These are phyloP conservation scores for Didymella segeticola DNA, from an alignment of 2,329 filamentous ascomycete genomes.

Conservation along the genomic window DNA sequence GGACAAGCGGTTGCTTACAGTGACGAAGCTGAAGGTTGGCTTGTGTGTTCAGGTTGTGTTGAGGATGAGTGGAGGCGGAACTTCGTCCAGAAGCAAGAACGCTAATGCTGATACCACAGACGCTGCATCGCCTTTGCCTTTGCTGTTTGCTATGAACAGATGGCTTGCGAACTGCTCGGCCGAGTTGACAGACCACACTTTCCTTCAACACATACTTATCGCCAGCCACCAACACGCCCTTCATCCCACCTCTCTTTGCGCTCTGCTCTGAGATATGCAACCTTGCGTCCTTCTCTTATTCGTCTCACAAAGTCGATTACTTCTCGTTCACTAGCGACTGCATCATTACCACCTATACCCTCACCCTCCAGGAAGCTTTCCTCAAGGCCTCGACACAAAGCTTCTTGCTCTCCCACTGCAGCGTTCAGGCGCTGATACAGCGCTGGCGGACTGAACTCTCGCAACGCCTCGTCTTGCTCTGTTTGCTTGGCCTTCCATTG, in stretches of 20 bases:
- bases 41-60: background rate
- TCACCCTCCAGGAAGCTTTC: slow-evolving; percentile 85
- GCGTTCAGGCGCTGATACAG: slow-evolving; percentile 82
- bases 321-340: slow-evolving; percentile 76
- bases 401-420: slow-evolving; percentile 81
- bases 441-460: slow-evolving; percentile 83
- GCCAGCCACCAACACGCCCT: slow-evolving; percentile 92
- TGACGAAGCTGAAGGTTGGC: background rate
- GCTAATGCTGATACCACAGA: background rate
- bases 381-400: slow-evolving; percentile 80
- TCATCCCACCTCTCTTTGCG: slow-evolving; percentile 95
- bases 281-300: slow-evolving; percentile 79
- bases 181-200: background rate
- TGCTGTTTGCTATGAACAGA: background rate
- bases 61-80: background rate
- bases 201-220: slow-evolving; percentile 46
- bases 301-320: slow-evolving; percentile 82
- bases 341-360: slow-evolving; percentile 49
- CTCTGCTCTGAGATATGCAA: slow-evolving; percentile 82
- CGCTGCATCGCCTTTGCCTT: background rate
- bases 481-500: slow-evolving; percentile 88
- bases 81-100: background rate
- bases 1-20: background rate
- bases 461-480: slow-evolving; percentile 85
- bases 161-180: too few relatives aligned